phyloP scores from a whole-genome alignment of 768 basidiomycete species.

The Suillus luteus region DNA sequence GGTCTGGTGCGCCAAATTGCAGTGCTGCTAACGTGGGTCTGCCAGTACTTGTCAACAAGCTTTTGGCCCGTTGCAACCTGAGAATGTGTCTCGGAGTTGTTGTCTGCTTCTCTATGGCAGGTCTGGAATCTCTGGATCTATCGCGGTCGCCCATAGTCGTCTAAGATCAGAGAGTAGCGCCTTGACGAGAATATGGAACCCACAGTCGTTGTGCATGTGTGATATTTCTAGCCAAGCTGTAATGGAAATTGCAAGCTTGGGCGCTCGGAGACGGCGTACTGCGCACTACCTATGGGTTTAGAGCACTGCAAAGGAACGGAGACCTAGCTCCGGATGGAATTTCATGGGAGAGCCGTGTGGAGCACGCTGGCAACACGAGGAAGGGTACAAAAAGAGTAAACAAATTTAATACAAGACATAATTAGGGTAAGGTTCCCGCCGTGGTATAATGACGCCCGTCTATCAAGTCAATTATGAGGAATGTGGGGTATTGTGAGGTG shows the following conservation, averaged over 20 bases:
- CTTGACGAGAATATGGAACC: background rate
- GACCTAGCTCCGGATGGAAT: background rate
- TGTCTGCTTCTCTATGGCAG: constrained; percentile 5
- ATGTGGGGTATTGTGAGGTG: background rate
- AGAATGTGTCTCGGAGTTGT: constrained; percentile 28
- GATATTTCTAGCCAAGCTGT: background rate
- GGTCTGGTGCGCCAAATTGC: constrained; percentile 23
- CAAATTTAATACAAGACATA: background rate
- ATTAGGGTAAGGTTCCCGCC: background rate
- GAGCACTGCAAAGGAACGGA: background rate
- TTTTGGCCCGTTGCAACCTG: constrained; percentile 36
- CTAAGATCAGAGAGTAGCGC: background rate
- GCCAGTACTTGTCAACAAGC: constrained; percentile 35
- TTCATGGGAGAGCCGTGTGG: background rate
- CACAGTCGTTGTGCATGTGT: background rate
- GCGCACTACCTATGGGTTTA: background rate
- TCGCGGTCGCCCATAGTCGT: background rate
- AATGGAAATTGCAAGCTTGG: background rate
- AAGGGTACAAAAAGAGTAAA: background rate
- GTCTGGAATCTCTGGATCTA: background rate
- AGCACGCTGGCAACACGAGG: constrained; percentile 2
- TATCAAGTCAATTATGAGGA: background rate
- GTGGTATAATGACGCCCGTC: background rate
- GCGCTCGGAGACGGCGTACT: background rate
- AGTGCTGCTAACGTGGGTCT: constrained; percentile 20